Evolutionary conservation across 2,329 filamentous ascomycete genomes (phyloP), one percentile per base, ranked within the genome.

Genomic region (Didymella sp.): DNA sequence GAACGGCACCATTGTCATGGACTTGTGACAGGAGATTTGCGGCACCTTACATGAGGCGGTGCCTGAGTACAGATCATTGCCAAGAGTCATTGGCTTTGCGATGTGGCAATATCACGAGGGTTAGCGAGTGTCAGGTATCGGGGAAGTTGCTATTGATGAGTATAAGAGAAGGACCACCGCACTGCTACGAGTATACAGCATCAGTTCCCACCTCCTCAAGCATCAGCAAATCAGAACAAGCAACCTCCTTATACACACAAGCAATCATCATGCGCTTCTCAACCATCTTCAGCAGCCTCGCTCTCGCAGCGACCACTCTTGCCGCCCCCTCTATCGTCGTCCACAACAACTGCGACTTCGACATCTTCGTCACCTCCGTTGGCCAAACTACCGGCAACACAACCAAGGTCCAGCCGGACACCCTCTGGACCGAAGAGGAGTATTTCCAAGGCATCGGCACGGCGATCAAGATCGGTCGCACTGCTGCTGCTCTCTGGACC

Each of bases 261-360:
- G 13, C 7, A 25, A 13, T 40, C 37, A 59, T 17, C 3, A 71
- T 73, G 70, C 62, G 45, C 27, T 31, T 66, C 48, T 42, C 59
- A n/a, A 47, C 51, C 25, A 31, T 67, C 30, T 17, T 69, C 59
- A 28, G 57, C 30, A 28, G 55, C 42, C 28, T 69, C 37, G 56
- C 56, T 33, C 51, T 70, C 38, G 43, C 54, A 7, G 44, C 58
- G 41, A 46, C 51, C 51, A 58, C 57, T 7, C 37, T 66, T 33
- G 46, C 63, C 27, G 59, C 63, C 25, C 61, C 58, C 31, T 47
- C 51, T 8, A 48, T 66, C 44, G 45, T 50, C 15, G 51, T 73
- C 37, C 60, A 60, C 52, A 73, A 73, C 63, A 61, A 70, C 40
- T 73, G 71, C 51, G 24, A 52, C 53, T 61, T 58, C 50, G 37